These are phyloP conservation scores for Elsinoe perseae DNA, from an alignment of 2,329 filamentous ascomycete genomes.

Conservation along the genomic window DNA sequence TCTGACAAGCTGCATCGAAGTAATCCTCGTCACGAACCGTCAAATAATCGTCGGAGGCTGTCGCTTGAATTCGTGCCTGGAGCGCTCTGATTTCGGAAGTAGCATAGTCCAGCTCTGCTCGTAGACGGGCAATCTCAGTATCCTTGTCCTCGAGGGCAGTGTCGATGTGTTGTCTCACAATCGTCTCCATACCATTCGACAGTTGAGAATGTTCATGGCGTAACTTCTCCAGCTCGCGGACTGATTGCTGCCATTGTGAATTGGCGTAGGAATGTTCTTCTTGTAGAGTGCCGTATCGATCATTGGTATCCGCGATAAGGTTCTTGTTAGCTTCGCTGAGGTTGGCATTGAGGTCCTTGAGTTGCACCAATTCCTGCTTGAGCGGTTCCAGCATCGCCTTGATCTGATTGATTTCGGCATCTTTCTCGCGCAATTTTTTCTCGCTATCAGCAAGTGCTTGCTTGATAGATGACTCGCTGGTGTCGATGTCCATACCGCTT, in stretches of 20 bases:
- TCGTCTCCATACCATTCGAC: conserved; percentile 55
- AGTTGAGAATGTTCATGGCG: conserved; percentile 56
- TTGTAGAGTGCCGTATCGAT: conserved; percentile 61
- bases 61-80: conserved; percentile 52
- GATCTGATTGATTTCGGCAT: conserved; percentile 77
- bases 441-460: conserved; percentile 57
- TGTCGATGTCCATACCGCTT: conserved; percentile 26
- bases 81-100: conserved; percentile 53
- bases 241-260: conserved; percentile 48
- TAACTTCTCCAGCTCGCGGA: conserved; percentile 61
- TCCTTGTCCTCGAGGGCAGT: conserved; percentile 71
- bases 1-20: conserved; percentile 88
- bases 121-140: conserved; percentile 69
- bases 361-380: conserved; percentile 69
- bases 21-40: conserved; percentile 81
- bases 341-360: conserved; percentile 75
- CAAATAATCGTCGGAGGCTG: conserved; percentile 63
- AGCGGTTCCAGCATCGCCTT: conserved; percentile 70
- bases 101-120: conserved; percentile 67
- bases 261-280: conserved; percentile 52
- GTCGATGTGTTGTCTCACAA: conserved; percentile 54
- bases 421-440: conserved; percentile 67
- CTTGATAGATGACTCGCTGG: conserved; percentile 40
- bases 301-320: conserved; percentile 66
- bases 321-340: conserved; percentile 70